These are phyloP conservation scores for Linnemannia exigua DNA, from an alignment of 192 early-diverging fungal genomes.

Conservation along the genomic window DNA sequence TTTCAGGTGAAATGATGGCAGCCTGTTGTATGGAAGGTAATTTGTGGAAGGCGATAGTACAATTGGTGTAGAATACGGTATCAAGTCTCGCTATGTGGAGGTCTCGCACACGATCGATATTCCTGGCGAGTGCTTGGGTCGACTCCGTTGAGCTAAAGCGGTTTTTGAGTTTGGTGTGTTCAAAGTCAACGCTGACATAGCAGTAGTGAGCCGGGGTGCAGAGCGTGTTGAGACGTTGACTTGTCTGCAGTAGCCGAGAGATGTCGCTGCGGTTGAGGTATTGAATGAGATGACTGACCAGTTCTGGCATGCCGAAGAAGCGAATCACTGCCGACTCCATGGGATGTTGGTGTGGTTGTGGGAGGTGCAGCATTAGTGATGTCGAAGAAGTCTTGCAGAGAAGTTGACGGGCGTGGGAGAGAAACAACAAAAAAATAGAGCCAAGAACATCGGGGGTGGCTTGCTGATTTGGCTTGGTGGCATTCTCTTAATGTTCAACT, in stretches of 20 bases:
- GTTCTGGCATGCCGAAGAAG: background rate
- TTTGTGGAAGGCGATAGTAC: background rate
- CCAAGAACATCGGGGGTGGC: too few species aligned
- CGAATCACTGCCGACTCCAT: background rate
- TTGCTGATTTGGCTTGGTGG: too few species aligned
- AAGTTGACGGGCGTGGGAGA: background rate
- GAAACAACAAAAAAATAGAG: background rate
- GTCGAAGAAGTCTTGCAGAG: background rate
- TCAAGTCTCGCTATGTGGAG: too few species aligned
- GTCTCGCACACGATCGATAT: background rate
- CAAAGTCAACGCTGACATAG: background rate
- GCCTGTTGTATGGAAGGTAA: background rate
- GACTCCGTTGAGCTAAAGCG: background rate
- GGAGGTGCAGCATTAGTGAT: background rate
- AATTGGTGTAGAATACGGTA: background rate
- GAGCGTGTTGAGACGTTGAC: background rate
- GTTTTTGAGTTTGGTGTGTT: background rate
- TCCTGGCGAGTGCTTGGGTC: background rate
- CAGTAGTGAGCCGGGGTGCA: background rate
- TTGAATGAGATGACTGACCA: background rate
- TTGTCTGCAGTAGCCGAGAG: background rate
- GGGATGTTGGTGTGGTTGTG: background rate
- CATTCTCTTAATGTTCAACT: too few species aligned
- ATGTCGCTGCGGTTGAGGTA: background rate
- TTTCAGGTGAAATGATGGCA: background rate